These are phyloP conservation scores for Lachancea nothofagi DNA, from an alignment of 805 yeast species.

Conservation along the genomic window DNA sequence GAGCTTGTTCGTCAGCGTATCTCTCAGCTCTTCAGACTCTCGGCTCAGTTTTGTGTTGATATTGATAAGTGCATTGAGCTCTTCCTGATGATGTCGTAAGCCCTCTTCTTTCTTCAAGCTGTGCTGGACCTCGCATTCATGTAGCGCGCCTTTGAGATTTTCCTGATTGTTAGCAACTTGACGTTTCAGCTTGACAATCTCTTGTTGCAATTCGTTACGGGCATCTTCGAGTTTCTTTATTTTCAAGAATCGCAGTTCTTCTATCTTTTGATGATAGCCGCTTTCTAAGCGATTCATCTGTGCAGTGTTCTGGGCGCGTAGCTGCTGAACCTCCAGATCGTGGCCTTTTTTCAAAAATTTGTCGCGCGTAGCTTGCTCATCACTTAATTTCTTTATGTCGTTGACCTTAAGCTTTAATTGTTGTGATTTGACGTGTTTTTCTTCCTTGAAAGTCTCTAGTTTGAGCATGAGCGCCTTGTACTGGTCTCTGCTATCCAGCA, in stretches of 20 bases:
- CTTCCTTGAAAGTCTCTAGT: constrained; percentile 27
- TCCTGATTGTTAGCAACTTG: constrained; percentile 22
- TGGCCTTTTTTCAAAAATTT: constrained; percentile 28
- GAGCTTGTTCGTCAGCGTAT: constrained; percentile 13
- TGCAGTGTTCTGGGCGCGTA: constrained; percentile 35
- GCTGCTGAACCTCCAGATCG: constrained; percentile 31
- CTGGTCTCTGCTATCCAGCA: constrained; percentile 17
- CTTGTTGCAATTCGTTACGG: constrained; percentile 24
- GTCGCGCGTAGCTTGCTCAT: constrained; percentile 25
- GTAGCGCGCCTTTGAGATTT: constrained; percentile 14
- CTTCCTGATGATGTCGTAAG: constrained; percentile 22
- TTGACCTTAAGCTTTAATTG: constrained; percentile 30
- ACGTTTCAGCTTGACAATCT: constrained; percentile 31
- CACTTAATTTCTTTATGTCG: constrained; percentile 30
- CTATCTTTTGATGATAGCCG: constrained; percentile 35
- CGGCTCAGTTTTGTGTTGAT: constrained; percentile 23
- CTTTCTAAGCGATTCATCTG: constrained; percentile 34
- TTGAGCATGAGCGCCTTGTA: constrained; percentile 21
- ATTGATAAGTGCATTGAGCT: constrained; percentile 29
- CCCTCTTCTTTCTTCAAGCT: constrained; percentile 21
- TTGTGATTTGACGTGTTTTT: constrained; percentile 22
- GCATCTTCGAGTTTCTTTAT: constrained; percentile 30
- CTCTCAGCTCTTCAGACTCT: constrained; percentile 24
- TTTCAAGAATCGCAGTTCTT: constrained; percentile 34
- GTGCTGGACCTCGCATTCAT: constrained; percentile 19